A percentile compares a stretch with the other conserved stretches of the same genome.
Evolutionary conservation across 1,284 basidiomycete species (phyloP).

Genomic region (Ustilago vetiveriae): DNA sequence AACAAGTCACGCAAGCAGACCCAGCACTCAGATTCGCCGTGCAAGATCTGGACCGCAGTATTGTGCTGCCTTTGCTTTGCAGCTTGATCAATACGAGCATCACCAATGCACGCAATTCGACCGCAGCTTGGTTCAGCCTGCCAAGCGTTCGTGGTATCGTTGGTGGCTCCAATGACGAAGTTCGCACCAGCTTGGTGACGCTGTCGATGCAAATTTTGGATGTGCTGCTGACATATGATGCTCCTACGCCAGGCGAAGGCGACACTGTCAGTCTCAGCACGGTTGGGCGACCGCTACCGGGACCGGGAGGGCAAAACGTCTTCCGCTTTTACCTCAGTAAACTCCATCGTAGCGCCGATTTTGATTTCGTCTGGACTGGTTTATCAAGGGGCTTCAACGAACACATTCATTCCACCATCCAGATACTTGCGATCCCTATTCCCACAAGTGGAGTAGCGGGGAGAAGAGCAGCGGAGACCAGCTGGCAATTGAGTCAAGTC

Average conservation of each 20-base stretch:
- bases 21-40: conserved; percentile 47
- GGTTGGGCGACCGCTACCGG: conserved; percentile 19
- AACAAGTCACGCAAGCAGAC: conserved; percentile 25
- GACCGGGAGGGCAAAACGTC: conserved; percentile 44
- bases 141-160: conserved; percentile 30
- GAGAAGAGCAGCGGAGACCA: conserved; percentile 26
- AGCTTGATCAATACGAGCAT: conserved; percentile 60
- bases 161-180: conserved; percentile 39
- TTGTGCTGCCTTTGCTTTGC: conserved; percentile 62
- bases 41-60: conserved; percentile 43
- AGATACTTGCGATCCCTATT: conserved; percentile 41
- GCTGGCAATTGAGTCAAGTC: conserved; percentile 49
- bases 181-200: conserved; percentile 37
- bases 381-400: conserved; percentile 35
- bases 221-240: conserved; percentile 55
- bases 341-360: conserved; percentile 61
- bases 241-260: conserved; percentile 21
- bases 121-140: conserved; percentile 34
- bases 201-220: conserved; percentile 57
- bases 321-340: conserved; percentile 63
- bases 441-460: conserved; percentile 16
- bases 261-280: conserved; percentile 39
- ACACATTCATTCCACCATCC: conserved; percentile 36
- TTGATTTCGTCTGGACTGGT: conserved; percentile 51
- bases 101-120: conserved; percentile 45